Evolutionary conservation across 768 basidiomycete species (phyloP), one percentile per base, ranked within the genome.

Genomic region (Rubroboletus satanas): DNA sequence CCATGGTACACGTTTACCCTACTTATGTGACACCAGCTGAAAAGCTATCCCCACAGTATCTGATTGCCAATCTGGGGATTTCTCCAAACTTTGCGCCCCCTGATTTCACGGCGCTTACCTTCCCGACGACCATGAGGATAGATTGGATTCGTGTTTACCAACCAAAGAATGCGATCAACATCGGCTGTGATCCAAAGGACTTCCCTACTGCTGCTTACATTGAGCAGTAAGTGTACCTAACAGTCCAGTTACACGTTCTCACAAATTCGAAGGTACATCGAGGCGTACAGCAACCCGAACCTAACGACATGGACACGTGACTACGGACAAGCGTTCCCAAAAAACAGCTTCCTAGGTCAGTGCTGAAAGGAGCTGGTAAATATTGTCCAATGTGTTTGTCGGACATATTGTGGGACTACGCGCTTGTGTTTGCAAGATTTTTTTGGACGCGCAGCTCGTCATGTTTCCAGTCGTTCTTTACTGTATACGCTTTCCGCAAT

Each of bases 111-210:
- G 76, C 87, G 55, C 74, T 96, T 21, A 74, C 72, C 17, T 93
- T 91, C 73, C 93, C 93, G 8, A 70, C 84, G 5, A 74, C 65
- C 3, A 85, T 97, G 90, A 76, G 74, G 45, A 76, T 96, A 39
- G 92, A 97, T 67, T 97, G 87, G 74, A 83, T 98, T 51, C 83
- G 95, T 23, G 90, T 98, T 8, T 98, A 97, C 71, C 95, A 97
- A 67, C 83, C 83, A 3, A 74, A 79, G 64, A 70, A 82, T 57
- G 66, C 78, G 31, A 77, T 83, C 54, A 95, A 93, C 67, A 78
- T 92, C 49, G 93, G 94, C 15, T 98, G 94, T 66, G 85, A 90
- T 66, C 94, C 94, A 12, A 65, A 72, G 43, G 79, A 82, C 42
- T 88, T 81, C 68, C 94, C 96, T 1, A 98, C 96, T 0, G 71